Conservation (phyloP, 2,329 filamentous ascomycete genomes). For the Erysiphe pulchra region DNA sequence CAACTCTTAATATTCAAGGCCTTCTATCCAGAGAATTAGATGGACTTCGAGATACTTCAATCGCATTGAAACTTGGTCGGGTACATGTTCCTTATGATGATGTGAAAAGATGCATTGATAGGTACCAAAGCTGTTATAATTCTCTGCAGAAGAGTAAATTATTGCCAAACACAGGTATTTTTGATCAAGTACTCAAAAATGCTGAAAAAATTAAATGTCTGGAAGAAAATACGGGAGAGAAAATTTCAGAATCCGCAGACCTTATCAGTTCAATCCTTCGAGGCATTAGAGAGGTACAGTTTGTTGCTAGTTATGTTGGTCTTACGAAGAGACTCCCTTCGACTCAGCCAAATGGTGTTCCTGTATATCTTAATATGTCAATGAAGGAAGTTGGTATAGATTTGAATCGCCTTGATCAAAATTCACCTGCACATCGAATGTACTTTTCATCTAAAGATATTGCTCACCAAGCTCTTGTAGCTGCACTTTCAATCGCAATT, state of each 20-base stretch:
- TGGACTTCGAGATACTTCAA: slow-evolving; percentile 68
- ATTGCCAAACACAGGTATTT: slow-evolving; percentile 29
- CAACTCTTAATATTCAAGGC: slow-evolving; percentile 74
- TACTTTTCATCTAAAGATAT: slow-evolving; percentile 86
- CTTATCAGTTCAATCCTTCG: slow-evolving; percentile 73
- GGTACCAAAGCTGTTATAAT: slow-evolving; percentile 20
- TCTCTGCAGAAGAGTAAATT: slow-evolving; percentile 8
- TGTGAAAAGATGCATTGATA: slow-evolving; percentile 34
- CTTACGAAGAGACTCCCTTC: slow-evolving; percentile 56
- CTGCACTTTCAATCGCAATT: slow-evolving; percentile 75
- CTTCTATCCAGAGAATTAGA: slow-evolving; percentile 66
- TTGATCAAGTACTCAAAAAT: slow-evolving; percentile 53
- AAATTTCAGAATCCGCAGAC: slow-evolving; percentile 77
- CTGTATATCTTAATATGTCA: slow-evolving; percentile 60
- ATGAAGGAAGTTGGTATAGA: slow-evolving; percentile 96
- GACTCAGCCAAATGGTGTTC: slow-evolving; percentile 37
- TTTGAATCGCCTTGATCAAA: slow-evolving; percentile 69
- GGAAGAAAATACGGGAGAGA: slow-evolving; percentile 44
- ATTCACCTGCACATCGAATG: slow-evolving; percentile 89
- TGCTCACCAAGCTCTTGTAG: slow-evolving; percentile 79
- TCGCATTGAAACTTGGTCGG: slow-evolving; percentile 74
- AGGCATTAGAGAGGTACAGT: slow-evolving; percentile 88
- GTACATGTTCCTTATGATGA: slow-evolving; percentile 83
- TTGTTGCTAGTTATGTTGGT: slow-evolving; percentile 76
- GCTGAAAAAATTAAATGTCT: slow-evolving; percentile 27